A percentile compares a stretch with the other conserved stretches of the same genome.
Conservation (phyloP, 257 asterid genomes). For the Linaria vulgaris region DNA sequence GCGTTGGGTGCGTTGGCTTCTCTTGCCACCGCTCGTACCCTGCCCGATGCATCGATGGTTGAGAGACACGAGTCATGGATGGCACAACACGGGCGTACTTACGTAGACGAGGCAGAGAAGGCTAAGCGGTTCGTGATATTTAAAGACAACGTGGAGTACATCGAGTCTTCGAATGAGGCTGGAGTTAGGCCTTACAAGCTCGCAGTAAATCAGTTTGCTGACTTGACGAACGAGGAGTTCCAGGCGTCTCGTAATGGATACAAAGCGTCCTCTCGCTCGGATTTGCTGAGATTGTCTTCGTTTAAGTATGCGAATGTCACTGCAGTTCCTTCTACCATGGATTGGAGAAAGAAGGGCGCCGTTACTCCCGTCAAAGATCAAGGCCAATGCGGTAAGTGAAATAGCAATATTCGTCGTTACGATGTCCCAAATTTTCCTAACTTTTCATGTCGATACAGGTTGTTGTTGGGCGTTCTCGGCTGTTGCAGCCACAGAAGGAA, state of each 20-base stretch:
- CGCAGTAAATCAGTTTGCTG: not conserved
- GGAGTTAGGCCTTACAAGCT: not conserved
- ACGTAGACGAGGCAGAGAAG: not conserved
- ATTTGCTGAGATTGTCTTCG: not conserved
- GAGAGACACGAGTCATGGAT: constrained; percentile 10
- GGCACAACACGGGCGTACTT: not conserved
- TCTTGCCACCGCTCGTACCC: not conserved
- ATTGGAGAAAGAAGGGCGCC: constrained; percentile 28
- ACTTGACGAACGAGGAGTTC: not conserved
- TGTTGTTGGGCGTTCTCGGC: constrained; percentile 4
- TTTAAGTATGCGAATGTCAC: constrained; percentile 19
- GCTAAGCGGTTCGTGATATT: not conserved
- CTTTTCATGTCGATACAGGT: not conserved
- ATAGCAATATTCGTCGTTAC: not conserved
- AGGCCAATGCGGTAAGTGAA: constrained; percentile 21
- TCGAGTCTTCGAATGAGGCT: constrained; percentile 1
- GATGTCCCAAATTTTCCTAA: too few species aligned
- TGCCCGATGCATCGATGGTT: not conserved
- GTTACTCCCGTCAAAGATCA: constrained; percentile 23
- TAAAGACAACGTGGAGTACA: constrained; percentile 3
- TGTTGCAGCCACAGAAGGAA: constrained; percentile 7
- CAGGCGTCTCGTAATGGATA: not conserved
- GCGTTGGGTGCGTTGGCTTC: not conserved
- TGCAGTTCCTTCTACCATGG: constrained; percentile 24
- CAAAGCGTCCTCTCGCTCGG: not conserved